Base-by-base conservation (phyloP, 305 asterid species). In the Ajuga reptans region DNA sequence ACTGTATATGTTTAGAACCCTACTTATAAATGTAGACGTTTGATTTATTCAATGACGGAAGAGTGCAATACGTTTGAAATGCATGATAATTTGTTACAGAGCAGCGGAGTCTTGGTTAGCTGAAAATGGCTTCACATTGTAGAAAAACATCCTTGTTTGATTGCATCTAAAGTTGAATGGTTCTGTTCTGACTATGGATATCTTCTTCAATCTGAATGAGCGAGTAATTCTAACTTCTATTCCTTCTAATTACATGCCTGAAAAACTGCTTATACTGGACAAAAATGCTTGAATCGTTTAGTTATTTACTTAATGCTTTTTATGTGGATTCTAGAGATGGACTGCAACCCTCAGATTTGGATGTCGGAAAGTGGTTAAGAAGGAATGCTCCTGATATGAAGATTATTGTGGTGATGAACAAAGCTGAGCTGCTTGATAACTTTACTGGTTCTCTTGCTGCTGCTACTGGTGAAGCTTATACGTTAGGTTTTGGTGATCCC, bases 331-430 rank as follows among this genome's bases (percentile, higher is more conserved):
- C 64, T 72, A 89, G 98, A 80, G 95, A 87, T 79, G 98, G 98
- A 72, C 73, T 92, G 63, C 88, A 83, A 69, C 94, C 95, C 57
- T 80, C 87, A 91, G 98, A 90, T 83, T 77, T 86, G 85, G 97
- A 92, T 85, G 98, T 92, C 12, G 98, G 97, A 51, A 90, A 89
- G 79, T 92, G 98, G 97, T 74, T 92, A 81, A 87, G 98, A 78
- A 89, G 85, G 84, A 84, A 80, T 82, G 98, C 97, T 6, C 75
- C 94, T 55, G 95, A 84, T 66, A 74, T 92, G 66, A 87, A 83
- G 79, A 85, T 85, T 61, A 62, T 80, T 66, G 92, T 90, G 79
- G 95, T 90, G 70, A 90, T 92, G 88, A 92, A 88, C 82, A 92
- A 92, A 86, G 90, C 98, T 63, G 98, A 92, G 85, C 76, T 80